Conservation (phyloP, 257 asterid genomes). For the Sherardia arvensis region DNA sequence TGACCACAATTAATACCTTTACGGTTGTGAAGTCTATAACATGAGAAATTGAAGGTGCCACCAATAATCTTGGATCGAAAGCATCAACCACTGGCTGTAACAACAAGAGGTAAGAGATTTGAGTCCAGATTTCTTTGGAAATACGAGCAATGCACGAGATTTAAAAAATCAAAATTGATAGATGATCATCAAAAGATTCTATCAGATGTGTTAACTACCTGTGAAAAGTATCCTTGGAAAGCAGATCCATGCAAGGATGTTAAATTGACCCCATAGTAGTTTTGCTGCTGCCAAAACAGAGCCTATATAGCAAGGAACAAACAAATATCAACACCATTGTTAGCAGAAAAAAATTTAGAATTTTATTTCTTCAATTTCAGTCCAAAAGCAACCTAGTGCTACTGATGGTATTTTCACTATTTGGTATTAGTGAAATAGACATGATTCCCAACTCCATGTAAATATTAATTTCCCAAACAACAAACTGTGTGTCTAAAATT, state of each 20-base stretch:
- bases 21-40: slow-evolving; percentile 39
- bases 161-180: background rate
- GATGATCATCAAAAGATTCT: background rate
- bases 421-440: background rate
- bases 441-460: background rate
- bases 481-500: background rate
- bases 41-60: slow-evolving; percentile 91
- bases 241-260: slow-evolving; percentile 85
- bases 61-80: slow-evolving; percentile 92
- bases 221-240: slow-evolving; percentile 95
- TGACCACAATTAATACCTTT: slow-evolving; percentile 20
- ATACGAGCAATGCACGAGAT: background rate
- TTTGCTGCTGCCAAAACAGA: slow-evolving; percentile 97
- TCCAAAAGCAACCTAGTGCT: background rate
- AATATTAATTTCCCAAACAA: background rate
- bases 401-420: background rate
- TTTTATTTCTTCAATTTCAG: background rate
- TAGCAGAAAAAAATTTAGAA: background rate
- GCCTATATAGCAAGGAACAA: slow-evolving; percentile 48
- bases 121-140: background rate
- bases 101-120: slow-evolving; percentile 12
- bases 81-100: slow-evolving; percentile 68
- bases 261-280: slow-evolving; percentile 89
- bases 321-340: slow-evolving; percentile 7
- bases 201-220: slow-evolving; percentile 36